phyloP scores from a whole-genome alignment of 768 basidiomycete species.

The Termitomyces sp. region DNA sequence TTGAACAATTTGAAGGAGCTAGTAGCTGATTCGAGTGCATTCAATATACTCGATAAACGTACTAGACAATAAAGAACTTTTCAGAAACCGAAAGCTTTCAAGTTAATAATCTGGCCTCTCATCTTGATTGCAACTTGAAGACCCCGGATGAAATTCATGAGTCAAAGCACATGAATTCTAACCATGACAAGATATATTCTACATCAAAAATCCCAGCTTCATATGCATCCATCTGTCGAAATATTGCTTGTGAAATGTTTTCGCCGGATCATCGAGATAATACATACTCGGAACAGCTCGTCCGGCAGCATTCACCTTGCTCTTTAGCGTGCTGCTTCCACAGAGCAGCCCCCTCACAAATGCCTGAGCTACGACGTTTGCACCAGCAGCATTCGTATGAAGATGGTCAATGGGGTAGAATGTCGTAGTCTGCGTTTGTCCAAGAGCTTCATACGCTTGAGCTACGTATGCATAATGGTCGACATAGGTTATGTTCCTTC shows the following conservation, averaged over 20 bases:
- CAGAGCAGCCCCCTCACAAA: slow-evolving; percentile 42
- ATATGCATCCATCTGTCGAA: neutral
- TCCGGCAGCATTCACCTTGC: neutral
- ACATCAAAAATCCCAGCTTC: neutral
- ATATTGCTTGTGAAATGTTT: neutral
- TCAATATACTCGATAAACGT: neutral
- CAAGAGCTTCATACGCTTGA: slow-evolving; percentile 34
- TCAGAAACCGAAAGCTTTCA: neutral
- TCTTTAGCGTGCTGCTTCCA: slow-evolving; percentile 27
- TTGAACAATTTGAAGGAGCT: neutral
- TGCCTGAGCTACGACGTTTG: slow-evolving; percentile 41
- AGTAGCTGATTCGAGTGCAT: neutral
- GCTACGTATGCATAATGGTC: slow-evolving; percentile 43
- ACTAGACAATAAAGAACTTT: neutral
- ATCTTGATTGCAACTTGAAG: neutral
- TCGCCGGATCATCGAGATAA: neutral
- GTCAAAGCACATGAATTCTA: neutral
- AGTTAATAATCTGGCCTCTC: neutral
- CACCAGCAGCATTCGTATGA: slow-evolving; percentile 39
- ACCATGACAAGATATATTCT: neutral
- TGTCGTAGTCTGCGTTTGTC: slow-evolving; percentile 29
- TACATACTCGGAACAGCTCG: neutral
- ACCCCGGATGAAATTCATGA: too few species aligned
- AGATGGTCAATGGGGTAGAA: slow-evolving; percentile 44
- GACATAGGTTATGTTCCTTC: slow-evolving; percentile 34